Evolutionary conservation across 352 stramenopile species (phyloP).

Genomic region (Globisporangium okanoganense): DNA sequence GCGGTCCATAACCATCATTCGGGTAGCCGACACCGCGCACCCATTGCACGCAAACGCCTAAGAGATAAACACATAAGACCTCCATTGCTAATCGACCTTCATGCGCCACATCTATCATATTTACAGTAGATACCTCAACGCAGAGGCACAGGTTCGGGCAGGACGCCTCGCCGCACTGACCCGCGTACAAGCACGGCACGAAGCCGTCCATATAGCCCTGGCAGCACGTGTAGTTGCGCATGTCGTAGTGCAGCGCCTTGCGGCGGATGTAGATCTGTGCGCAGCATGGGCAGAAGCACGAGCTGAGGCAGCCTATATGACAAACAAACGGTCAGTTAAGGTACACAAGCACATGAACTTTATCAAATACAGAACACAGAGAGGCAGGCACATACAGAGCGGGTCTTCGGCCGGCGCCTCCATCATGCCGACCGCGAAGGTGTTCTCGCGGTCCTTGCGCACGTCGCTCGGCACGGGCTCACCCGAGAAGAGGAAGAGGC

Average conservation of each 20-base stretch:
- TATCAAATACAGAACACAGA: neutral
- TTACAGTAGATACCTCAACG: conserved; percentile 65
- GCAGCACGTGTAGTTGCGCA: conserved; percentile 92
- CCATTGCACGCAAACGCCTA: conserved; percentile 85
- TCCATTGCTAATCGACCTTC: neutral
- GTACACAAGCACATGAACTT: neutral
- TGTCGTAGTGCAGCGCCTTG: conserved; percentile 90
- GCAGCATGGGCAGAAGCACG: conserved; percentile 86
- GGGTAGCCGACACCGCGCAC: conserved; percentile 87
- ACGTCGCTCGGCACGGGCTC: conserved; percentile 65
- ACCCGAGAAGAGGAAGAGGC: conserved; percentile 50
- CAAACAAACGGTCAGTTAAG: neutral
- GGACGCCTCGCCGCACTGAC: conserved; percentile 77
- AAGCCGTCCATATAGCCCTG: conserved; percentile 91
- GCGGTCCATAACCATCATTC: conserved; percentile 89
- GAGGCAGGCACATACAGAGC: conserved; percentile 52
- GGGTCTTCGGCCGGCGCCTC: conserved; percentile 76
- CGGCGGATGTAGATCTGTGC: conserved; percentile 89
- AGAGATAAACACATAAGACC: neutral
- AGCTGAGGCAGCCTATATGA: conserved; percentile 47
- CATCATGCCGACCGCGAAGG: conserved; percentile 89
- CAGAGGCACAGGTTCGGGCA: conserved; percentile 91
- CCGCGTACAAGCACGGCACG: conserved; percentile 83
- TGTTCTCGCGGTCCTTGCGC: conserved; percentile 60
- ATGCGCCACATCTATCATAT: neutral